These are phyloP conservation scores for Talaromyces sp. DNA, from an alignment of 2,329 filamentous ascomycete genomes.

Conservation along the genomic window DNA sequence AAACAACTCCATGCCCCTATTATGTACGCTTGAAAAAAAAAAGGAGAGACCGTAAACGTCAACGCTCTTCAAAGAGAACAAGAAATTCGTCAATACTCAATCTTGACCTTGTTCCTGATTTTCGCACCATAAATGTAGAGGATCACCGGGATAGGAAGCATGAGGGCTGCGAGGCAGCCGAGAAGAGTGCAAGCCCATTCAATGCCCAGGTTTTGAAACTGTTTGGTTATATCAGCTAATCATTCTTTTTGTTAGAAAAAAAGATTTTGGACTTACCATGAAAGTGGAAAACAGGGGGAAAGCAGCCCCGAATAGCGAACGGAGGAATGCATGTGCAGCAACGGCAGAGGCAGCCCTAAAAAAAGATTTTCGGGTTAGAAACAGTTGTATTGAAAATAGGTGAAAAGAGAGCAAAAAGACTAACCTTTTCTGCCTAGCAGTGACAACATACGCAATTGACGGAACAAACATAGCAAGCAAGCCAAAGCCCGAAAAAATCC, in stretches of 20 bases:
- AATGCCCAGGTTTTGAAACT: conserved; percentile 35
- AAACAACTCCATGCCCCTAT: background rate
- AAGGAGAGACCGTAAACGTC: background rate
- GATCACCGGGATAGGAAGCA: conserved; percentile 36
- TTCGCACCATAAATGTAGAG: conserved; percentile 27
- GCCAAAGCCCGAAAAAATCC: conserved; percentile 57
- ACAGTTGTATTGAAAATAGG: conserved; percentile 44
- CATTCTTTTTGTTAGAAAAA: conserved; percentile 46
- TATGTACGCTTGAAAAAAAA: background rate
- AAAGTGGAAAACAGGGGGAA: conserved; percentile 33
- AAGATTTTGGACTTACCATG: conserved; percentile 44
- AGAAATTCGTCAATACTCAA: conserved; percentile 6
- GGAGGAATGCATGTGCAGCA: conserved; percentile 49
- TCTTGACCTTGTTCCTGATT: conserved; percentile 4
- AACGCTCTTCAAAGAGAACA: background rate
- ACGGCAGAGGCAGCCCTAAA: conserved; percentile 57
- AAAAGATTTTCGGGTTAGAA: conserved; percentile 60
- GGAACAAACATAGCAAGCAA: conserved; percentile 55
- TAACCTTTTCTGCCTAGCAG: conserved; percentile 7
- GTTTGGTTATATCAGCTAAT: conserved; percentile 47
- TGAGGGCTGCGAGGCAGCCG: conserved; percentile 33
- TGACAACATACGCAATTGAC: conserved; percentile 18
- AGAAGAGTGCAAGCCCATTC: conserved; percentile 39
- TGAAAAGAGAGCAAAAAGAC: background rate
- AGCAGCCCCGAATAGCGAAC: conserved; percentile 30